Conservation (phyloP, 352 stramenopile genomes). For the Phytophthora melonis region DNA sequence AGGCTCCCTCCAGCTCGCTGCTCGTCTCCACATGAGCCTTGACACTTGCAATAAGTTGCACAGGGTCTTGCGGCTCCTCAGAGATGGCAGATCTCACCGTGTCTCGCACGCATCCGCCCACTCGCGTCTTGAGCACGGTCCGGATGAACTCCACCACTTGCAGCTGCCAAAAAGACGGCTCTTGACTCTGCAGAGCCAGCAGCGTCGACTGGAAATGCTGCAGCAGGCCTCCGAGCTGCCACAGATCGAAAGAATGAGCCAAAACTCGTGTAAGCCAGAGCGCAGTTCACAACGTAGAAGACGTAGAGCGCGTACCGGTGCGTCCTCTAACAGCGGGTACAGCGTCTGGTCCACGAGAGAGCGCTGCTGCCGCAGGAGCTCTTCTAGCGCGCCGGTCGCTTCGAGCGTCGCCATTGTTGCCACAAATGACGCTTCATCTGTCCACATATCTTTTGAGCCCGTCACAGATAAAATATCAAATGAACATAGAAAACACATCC, state of each 20-base stretch:
- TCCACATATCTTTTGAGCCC: not conserved
- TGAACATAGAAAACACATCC: too few species aligned
- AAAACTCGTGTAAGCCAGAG: not conserved
- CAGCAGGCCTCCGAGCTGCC: conserved; percentile 42
- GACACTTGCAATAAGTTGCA: conserved; percentile 3
- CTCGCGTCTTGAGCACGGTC: conserved; percentile 23
- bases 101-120: conserved; percentile 15
- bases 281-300: not conserved
- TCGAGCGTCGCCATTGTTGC: conserved; percentile 12
- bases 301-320: conserved; percentile 27
- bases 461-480: not conserved
- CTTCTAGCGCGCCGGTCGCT: conserved; percentile 43
- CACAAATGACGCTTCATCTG: conserved; percentile 27
- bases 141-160: conserved; percentile 54
- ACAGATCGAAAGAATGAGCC: not conserved
- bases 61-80: conserved; percentile 12
- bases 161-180: conserved; percentile 70
- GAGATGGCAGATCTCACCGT: conserved; percentile 2
- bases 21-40: conserved; percentile 15
- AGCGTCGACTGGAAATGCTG: conserved; percentile 45
- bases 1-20: conserved; percentile 17
- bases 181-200: conserved; percentile 36
- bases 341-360: conserved; percentile 48
- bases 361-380: conserved; percentile 59
- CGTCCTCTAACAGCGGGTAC: conserved; percentile 43